Evolutionary conservation across 331 rosid genomes (phyloP), one percentile per base, ranked within the genome.

Genomic region (Malus hybrid): DNA sequence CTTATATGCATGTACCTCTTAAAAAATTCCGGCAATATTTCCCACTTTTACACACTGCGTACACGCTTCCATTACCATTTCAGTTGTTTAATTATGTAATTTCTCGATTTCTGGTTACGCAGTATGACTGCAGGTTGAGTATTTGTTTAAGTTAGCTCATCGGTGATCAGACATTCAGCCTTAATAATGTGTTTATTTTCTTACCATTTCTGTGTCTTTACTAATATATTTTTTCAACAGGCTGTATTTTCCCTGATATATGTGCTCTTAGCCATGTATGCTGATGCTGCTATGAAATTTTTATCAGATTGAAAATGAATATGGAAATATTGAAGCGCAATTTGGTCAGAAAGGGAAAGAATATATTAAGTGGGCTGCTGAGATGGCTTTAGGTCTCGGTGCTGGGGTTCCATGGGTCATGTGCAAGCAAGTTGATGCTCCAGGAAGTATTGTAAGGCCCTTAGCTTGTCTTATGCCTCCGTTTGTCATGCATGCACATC

Each of bases 391-490:
- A 79, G 85, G 84, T 79, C 96, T 94, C 72, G 96, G 84, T 77
- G 92, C 99, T 79, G 96, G 95, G 56, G 99, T 94, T 79, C 99
- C 99, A 55, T 94, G 99, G 99, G 91, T 94, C 87, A 94, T 94
- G 99, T 94, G 99, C 95, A 86, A 7, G 88, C 99, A 94, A 85
- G 54, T 84, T 46, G 99, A 94, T 84, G 97, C 99, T 86, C 99
- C 99, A 55, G 78, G 67, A 52, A 80, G 86, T 68, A 85, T 94
- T 32, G 99, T 94, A 86, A 84, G 76, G 65, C 65, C 76, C 60
- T 71, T 65, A 28, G 22, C 77, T 56, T 8, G 22, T 61, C n/a
- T 31, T 48, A 16, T 57, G 10, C 66, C 18, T 61, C 15, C 27
- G 31, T 76, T 28, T 64, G n/a, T 70, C 73, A 12, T 16, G 48